Evolutionary conservation across 306 rosid species (phyloP).

Genomic region (Lagenaria siceraria): DNA sequence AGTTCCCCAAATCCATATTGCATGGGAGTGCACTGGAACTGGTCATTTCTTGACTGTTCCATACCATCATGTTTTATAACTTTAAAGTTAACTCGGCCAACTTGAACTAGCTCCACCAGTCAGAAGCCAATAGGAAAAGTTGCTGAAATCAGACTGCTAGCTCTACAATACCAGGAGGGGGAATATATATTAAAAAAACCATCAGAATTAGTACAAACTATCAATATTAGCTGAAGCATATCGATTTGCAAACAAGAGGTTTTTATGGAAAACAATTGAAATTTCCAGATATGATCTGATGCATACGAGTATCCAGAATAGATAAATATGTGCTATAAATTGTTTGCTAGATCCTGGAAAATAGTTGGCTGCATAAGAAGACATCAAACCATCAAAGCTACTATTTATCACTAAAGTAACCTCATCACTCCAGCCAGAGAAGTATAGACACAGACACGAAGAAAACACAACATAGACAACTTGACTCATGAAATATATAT

Average conservation of each 20-base stretch:
- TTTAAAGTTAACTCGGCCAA: slow-evolving; percentile 7
- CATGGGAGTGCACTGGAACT: slow-evolving; percentile 28
- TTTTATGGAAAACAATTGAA: not conserved
- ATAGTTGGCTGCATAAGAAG: not conserved
- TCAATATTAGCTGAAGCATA: not conserved
- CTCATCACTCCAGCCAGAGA: not conserved
- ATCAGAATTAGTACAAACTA: not conserved
- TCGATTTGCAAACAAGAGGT: not conserved
- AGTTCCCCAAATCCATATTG: slow-evolving; percentile 45
- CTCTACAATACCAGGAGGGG: not conserved
- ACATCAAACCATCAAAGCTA: not conserved
- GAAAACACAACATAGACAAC: not conserved
- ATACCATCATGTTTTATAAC: slow-evolving; percentile 14
- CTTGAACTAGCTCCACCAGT: slow-evolving; percentile 9
- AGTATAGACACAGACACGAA: not conserved
- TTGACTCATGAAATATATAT: not conserved
- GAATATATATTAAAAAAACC: not conserved
- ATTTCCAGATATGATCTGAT: not conserved
- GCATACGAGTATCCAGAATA: not conserved
- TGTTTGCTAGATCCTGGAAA: not conserved
- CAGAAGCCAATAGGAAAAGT: not conserved
- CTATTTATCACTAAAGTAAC: not conserved
- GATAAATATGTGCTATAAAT: not conserved
- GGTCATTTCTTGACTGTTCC: slow-evolving; percentile 25
- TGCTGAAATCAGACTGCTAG: slow-evolving; percentile 5